Conservation (phyloP, 495 filamentous ascomycete genomes). For the Penicillium dipodomyicola region DNA sequence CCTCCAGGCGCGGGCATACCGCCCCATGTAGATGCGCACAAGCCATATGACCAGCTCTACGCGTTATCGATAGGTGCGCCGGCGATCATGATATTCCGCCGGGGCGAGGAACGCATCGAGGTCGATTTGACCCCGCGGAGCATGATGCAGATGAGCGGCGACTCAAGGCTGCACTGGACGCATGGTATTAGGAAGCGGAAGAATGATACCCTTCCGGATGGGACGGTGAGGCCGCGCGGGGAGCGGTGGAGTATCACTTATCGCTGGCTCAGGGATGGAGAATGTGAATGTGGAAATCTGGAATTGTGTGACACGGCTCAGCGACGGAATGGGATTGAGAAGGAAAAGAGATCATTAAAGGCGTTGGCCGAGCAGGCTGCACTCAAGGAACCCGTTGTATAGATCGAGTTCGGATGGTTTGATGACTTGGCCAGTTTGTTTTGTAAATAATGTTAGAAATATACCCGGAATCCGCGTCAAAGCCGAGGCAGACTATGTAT, state of each 20-base stretch:
- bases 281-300: conserved; percentile 42
- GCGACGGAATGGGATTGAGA: conserved; percentile 34
- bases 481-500: no score
- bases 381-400: not conserved
- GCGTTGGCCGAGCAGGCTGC: conserved; percentile 19
- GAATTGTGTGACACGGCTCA: conserved; percentile 40
- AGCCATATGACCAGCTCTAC: conserved; percentile 42
- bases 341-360: conserved; percentile 38
- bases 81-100: conserved; percentile 37
- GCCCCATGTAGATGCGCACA: conserved; percentile 41
- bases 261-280: conserved; percentile 38
- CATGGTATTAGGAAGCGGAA: conserved; percentile 45
- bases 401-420: not conserved
- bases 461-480: not conserved
- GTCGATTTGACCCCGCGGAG: conserved; percentile 36
- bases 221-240: conserved; percentile 27
- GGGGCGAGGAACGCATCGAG: conserved; percentile 30
- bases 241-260: conserved; percentile 45
- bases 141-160: conserved; percentile 40
- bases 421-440: not conserved
- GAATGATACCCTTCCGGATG: conserved; percentile 36
- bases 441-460: conserved; percentile 7
- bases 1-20: conserved; percentile 43
- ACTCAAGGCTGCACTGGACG: conserved; percentile 42
- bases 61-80: conserved; percentile 39